A percentile compares a stretch with the other conserved stretches of the same genome.
These are phyloP conservation scores for Neonectria ditissima DNA, from an alignment of 2,329 filamentous ascomycete species.

Conservation along the genomic window DNA sequence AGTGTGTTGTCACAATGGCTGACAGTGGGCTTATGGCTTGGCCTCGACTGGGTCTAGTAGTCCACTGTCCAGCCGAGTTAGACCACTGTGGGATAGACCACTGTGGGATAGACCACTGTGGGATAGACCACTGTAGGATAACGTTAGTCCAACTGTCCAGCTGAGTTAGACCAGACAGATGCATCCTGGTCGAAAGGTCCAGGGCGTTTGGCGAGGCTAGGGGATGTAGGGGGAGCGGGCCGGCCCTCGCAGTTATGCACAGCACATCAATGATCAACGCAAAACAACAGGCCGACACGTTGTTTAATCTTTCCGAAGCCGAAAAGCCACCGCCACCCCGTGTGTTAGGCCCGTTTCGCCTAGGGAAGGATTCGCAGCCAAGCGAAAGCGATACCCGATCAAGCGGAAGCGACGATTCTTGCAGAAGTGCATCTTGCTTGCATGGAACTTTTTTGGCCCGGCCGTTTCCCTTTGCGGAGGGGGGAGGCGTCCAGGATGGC, in stretches of 20 bases:
- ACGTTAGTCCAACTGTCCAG: too few species aligned
- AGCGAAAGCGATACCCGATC: background rate
- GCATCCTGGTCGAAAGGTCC: too few species aligned
- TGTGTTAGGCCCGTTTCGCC: background rate
- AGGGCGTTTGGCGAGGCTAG: background rate
- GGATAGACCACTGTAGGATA: too few species aligned
- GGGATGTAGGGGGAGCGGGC: background rate
- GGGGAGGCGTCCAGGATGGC: too few species aligned
- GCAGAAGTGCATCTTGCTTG: constrained; percentile 1
- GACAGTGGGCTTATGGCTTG: background rate
- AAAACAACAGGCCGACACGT: background rate
- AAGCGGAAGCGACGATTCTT: background rate
- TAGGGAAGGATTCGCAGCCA: too few species aligned
- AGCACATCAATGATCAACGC: background rate
- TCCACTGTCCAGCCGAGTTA: too few species aligned
- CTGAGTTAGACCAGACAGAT: too few species aligned
- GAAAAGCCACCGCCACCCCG: background rate
- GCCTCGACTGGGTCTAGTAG: background rate
- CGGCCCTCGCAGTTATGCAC: background rate
- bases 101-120: too few species aligned
- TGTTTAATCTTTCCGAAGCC: background rate
- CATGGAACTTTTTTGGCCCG: background rate
- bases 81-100: too few species aligned
- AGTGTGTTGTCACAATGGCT: constrained; percentile 1
- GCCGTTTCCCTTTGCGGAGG: too few species aligned